Conservation (phyloP, 2,329 filamentous ascomycete genomes). For the Monilinia fructicola region DNA sequence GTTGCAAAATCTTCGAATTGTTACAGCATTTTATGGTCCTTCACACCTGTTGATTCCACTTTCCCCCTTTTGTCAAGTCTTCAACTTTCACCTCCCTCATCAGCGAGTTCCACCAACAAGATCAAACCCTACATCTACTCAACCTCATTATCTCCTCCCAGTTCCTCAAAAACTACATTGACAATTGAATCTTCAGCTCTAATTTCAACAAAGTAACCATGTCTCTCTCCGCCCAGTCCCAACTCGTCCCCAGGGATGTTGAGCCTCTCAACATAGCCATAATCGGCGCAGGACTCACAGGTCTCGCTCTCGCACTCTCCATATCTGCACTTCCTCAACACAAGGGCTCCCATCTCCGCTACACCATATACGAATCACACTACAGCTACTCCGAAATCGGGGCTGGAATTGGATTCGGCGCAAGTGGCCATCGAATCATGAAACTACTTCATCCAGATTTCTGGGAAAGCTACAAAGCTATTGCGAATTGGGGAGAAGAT, state of each 20-base stretch:
- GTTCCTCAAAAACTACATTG: neutral
- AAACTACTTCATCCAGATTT: neutral
- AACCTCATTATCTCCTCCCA: no score
- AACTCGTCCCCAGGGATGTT: rapidly evolving
- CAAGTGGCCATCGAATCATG: slow-evolving; percentile 13
- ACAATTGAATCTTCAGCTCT: no score
- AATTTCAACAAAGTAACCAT: neutral
- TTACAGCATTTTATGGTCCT: neutral
- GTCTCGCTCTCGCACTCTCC: neutral
- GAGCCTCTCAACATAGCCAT: slow-evolving; percentile 1
- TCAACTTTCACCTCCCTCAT: neutral
- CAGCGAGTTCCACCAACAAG: neutral
- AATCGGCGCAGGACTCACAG: slow-evolving; percentile 2
- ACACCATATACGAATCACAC: slow-evolving; percentile 12
- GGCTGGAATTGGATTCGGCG: slow-evolving; percentile 9
- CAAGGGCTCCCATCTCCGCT: neutral
- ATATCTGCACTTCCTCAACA: neutral
- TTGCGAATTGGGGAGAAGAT: slow-evolving; percentile 12
- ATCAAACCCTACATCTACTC: neutral
- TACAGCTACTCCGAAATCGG: slow-evolving; percentile 6
- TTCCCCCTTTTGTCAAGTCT: neutral
- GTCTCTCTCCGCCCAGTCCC: neutral
- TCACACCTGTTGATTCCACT: neutral
- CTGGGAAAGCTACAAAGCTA: slow-evolving; percentile 9
- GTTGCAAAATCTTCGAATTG: neutral